A percentile compares a stretch with the other conserved stretches of the same genome.
phyloP scores from a whole-genome alignment of 148 eudicot genomes.

The Rhododendron henanense region DNA sequence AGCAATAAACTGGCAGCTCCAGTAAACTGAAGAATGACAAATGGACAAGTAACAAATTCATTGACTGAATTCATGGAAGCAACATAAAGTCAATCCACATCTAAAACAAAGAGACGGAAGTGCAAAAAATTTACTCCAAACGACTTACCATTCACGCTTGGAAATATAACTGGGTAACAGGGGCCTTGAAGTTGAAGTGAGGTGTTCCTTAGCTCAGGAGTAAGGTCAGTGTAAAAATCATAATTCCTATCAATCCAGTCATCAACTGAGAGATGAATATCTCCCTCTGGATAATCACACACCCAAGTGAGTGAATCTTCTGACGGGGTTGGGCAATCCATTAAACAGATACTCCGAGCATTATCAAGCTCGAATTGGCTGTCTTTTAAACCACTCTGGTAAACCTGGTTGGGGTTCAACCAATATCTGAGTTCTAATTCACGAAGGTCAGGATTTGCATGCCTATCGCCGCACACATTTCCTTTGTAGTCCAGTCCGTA shows the following conservation, averaged over 20 bases:
- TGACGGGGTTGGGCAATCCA: constrained; percentile 87
- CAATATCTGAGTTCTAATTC: constrained; percentile 82
- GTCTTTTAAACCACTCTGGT: constrained; percentile 66
- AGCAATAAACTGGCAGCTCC: constrained; percentile 93
- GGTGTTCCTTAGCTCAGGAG: constrained; percentile 77
- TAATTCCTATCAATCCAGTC: constrained; percentile 90
- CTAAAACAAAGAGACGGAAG: not conserved
- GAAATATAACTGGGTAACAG: constrained; percentile 93
- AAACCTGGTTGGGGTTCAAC: constrained; percentile 94
- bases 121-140: not conserved
- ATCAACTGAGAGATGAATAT: constrained; percentile 56
- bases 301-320: constrained; percentile 92
- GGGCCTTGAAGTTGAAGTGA: constrained; percentile 98
- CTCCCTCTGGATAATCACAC: constrained; percentile 99
- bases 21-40: constrained; percentile 53
- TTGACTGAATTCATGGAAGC: not conserved
- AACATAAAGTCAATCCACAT: not conserved
- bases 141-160: constrained; percentile 83
- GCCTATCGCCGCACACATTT: constrained; percentile 84
- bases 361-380: constrained; percentile 58
- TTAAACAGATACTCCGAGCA: constrained; percentile 84
- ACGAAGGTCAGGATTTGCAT: constrained; percentile 65
- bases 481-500: constrained; percentile 95
- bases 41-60: not conserved
- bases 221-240: constrained; percentile 83